Evolutionary conservation across 2,329 filamentous ascomycete genomes (phyloP), one percentile per base, ranked within the genome.

Genomic region (Botrytis aclada): DNA sequence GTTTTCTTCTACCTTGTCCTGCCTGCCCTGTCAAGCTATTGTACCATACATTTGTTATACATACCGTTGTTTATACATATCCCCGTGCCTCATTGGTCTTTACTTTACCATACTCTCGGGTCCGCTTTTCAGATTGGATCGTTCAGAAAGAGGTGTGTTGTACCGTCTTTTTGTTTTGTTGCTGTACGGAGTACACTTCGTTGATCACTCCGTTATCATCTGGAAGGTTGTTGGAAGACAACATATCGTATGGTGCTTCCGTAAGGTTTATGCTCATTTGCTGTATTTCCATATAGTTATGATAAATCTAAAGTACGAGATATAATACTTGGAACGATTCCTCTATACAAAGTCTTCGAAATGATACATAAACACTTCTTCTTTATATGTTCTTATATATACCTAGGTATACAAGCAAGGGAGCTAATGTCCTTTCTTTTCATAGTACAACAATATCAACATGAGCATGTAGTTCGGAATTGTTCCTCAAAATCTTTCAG

Each of bases 91-190:
- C 45, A 39, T 54, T 14, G 32, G 64, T 29, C 64, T 67, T 67
- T 25, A 41, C 45, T 39, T 39, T 29, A 39, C 63, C 43, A 66
- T 20, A 29, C 29, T 51, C 43, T 51, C 63, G 45, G 45, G 32
- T 51, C 63, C 63, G 37, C 32, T 37, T n/a, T 14, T 51, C 43
- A n/a, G 32, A 66, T 51, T 32, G 34, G 64, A 18, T 66, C 14
- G 45, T 18, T 14, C 32, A 25, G 47, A 51, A 66, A 66, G 63
- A 66, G 63, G 63, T 66, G 29, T 54, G 63, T 66, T 56, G 43
- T 51, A 45, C 39, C 9, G 45, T 47, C 22, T 39, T 54, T n/a
- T 56, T 56, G n/a, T 10, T 45, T 54, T 29, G 22, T 66, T 39
- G n/a, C 34, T 39, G 64, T 51, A 56, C 51, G 14, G 14, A 56